phyloP scores from a whole-genome alignment of 306 rosid species.

The Medicago lupulina region DNA sequence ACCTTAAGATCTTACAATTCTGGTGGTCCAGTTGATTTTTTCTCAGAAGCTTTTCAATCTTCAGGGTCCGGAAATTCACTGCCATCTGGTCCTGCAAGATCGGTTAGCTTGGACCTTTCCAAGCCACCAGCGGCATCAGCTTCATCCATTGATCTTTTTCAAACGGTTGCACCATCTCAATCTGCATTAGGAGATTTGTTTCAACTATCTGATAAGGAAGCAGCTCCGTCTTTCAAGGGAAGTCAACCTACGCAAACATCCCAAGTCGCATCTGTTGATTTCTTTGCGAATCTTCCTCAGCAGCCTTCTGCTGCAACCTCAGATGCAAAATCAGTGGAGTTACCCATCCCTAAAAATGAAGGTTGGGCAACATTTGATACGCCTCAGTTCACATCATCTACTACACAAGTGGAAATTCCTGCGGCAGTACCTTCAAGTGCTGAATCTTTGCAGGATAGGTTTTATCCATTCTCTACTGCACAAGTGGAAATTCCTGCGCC shows the following conservation, averaged over 20 bases:
- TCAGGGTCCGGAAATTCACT: constrained; percentile 45
- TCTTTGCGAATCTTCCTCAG: constrained; percentile 49
- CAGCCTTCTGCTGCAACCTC: constrained; percentile 50
- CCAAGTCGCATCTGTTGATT: constrained; percentile 48
- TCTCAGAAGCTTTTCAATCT: constrained; percentile 54
- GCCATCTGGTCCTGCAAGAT: constrained; percentile 56
- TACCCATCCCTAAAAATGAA: constrained; percentile 60
- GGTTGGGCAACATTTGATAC: constrained; percentile 90
- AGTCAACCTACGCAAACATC: constrained; percentile 52
- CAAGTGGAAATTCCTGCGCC: constrained; percentile 43
- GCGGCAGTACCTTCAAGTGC: constrained; percentile 44
- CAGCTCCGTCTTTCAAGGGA: constrained; percentile 39
- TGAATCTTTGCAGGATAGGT: constrained; percentile 48
- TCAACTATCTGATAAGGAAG: constrained; percentile 49
- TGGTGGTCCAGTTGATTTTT: constrained; percentile 55
- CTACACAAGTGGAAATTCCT: constrained; percentile 44
- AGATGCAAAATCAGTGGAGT: constrained; percentile 46
- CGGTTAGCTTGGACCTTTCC: constrained; percentile 57
- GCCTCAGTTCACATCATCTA: constrained; percentile 54
- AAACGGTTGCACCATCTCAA: constrained; percentile 53
- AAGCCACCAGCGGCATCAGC: constrained; percentile 44
- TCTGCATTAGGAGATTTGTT: constrained; percentile 52
- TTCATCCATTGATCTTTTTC: constrained; percentile 62
- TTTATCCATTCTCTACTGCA: constrained; percentile 55
- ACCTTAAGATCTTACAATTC: constrained; percentile 59